Percentiles rank a stretch among this genome's conserved stretches.
These are phyloP conservation scores for Jacaranda mimosifolia DNA, from an alignment of 257 asterid species.

Conservation along the genomic window DNA sequence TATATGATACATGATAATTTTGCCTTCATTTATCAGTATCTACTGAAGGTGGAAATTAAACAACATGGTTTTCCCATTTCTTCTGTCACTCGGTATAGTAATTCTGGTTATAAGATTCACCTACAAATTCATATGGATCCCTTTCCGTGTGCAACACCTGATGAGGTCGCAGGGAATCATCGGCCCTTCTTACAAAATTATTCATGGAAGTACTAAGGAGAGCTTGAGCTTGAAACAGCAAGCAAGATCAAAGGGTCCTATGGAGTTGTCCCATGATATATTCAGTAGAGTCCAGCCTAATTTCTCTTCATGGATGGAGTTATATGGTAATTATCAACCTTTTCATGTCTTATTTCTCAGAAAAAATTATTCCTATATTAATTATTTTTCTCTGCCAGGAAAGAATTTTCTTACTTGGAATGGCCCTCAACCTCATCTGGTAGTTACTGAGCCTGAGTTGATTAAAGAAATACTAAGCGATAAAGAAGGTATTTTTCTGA, in stretches of 20 bases:
- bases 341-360: not conserved
- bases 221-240: conserved; percentile 48
- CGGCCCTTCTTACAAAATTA: conserved; percentile 56
- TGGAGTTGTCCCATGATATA: conserved; percentile 66
- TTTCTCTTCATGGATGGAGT: conserved; percentile 52
- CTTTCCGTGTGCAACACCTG: conserved; percentile 41
- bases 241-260: conserved; percentile 43
- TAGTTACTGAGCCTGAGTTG: too few relatives aligned
- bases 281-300: conserved; percentile 57
- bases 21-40: not conserved
- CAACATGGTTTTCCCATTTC: conserved; percentile 28
- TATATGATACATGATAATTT: not conserved
- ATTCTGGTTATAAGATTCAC: conserved; percentile 38
- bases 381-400: conserved; percentile 35
- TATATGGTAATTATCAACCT: conserved; percentile 47
- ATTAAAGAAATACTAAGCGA: conserved; percentile 9
- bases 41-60: not conserved
- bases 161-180: conserved; percentile 60
- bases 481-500: conserved; percentile 47
- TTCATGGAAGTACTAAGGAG: conserved; percentile 62
- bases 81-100: conserved; percentile 28
- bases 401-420: conserved; percentile 40
- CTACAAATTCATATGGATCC: conserved; percentile 57
- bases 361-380: not conserved
- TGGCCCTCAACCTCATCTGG: too few relatives aligned